Conservation (phyloP, 139 green algal species). For the Mesotaenium endlicherianum region DNA sequence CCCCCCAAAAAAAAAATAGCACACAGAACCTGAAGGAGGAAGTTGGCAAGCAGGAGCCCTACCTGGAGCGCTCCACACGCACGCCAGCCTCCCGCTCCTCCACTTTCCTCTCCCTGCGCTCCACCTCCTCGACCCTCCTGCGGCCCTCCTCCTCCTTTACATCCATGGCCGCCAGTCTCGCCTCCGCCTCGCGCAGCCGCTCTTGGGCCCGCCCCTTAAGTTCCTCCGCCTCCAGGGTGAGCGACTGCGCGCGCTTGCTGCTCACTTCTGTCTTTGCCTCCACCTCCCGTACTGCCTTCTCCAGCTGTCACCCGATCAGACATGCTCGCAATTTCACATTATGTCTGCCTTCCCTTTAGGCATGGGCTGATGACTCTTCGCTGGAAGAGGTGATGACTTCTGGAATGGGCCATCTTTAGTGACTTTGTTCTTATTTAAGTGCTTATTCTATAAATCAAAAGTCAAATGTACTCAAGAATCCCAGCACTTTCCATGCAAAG, state of each 20-base stretch:
- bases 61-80: no score
- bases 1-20: no score
- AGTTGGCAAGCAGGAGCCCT: no score
- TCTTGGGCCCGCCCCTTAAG: background rate
- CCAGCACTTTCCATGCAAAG: no score
- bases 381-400: background rate
- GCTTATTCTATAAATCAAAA: background rate
- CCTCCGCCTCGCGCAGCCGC: background rate
- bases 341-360: background rate
- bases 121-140: background rate
- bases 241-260: background rate
- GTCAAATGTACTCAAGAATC: background rate
- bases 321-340: background rate
- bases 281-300: slow-evolving; percentile 3
- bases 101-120: background rate
- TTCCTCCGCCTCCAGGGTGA: background rate
- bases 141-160: background rate
- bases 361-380: background rate
- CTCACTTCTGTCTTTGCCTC: background rate
- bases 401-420: background rate
- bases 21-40: no score
- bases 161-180: background rate
- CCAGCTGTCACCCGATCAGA: slow-evolving; percentile 21
- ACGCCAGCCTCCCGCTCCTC: slow-evolving; percentile 7
- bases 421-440: background rate